Base-by-base conservation (phyloP, 2,329 filamentous ascomycete species). In the Graphilbum sp. region DNA sequence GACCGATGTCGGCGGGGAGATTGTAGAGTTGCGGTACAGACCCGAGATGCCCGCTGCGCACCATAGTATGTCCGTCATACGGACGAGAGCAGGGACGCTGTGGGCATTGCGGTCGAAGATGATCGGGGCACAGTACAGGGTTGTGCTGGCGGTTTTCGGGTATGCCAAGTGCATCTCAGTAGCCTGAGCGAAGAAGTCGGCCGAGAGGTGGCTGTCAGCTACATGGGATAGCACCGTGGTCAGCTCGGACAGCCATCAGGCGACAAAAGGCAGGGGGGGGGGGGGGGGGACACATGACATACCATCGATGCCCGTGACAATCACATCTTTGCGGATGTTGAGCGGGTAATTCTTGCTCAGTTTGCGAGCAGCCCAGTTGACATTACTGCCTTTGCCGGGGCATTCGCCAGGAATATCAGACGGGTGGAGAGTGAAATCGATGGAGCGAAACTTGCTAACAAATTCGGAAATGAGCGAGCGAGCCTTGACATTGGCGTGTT, bases 31-130 rank as follows among this genome's bases (percentile, higher is more conserved):
- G 10, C 60, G 59, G 54, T 80, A 79, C 27, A 80, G 63, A 36
- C 75, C 77, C 24, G 78, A 82, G 45, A 83, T 64, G 37, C 79
- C 79, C 24, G 75, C 78, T 30, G 74, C 76, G 41, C 68, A 72
- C 79, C 79, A 84, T 42, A 83, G 62, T 38, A 84, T 66, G 49
- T 84, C 79, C 36, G 77, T 78, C 23, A 80, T 74, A 27, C 79
- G 73, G 39, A 83, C 79, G 27, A 80, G 61, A 16, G 73, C 67
- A 13, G 77, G 74, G 3, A 80, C 75, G 30, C 61, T 64, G 52
- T 82, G 72, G 8, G 79, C 72, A 48, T 83, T 84, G 46, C 79
- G 73, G 49, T 83, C 79, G 47, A 83, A 83, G 43, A 83, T 72
- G 43, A 83, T 77, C 16, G 79, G 79, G 10, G 74, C 75, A 11